Evolutionary conservation across 371 early-diverging fungal genomes (phyloP).

Genomic region (Syncephalastrum monosporum): DNA sequence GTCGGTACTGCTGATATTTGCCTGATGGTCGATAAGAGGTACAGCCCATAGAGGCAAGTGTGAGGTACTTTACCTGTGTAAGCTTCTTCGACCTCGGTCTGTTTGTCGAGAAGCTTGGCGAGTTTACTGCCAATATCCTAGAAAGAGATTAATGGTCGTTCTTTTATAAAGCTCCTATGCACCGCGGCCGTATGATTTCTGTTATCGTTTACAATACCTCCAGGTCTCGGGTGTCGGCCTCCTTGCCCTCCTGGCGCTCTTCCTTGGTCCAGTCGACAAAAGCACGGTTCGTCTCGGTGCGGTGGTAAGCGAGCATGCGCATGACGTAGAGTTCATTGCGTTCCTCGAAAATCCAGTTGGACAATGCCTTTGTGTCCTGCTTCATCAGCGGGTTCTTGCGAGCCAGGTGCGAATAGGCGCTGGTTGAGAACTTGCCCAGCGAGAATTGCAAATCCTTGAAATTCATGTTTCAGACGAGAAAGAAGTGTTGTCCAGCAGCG

Average conservation of each 20-base stretch:
- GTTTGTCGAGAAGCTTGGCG: constrained; percentile 29
- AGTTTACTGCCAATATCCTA: constrained; percentile 42
- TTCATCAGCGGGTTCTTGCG: constrained; percentile 45
- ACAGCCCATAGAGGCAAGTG: no score
- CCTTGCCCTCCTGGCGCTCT: constrained; percentile 22
- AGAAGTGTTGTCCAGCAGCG: background rate
- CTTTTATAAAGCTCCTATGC: no score
- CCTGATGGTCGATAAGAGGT: constrained; percentile 8
- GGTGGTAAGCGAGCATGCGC: constrained; percentile 36
- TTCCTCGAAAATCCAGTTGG: constrained; percentile 46
- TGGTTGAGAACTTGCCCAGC: constrained; percentile 38
- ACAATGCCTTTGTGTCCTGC: constrained; percentile 39
- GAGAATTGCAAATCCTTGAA: constrained; percentile 48
- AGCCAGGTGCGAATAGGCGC: constrained; percentile 40
- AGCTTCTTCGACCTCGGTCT: constrained; percentile 35
- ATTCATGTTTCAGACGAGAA: constrained; percentile 22
- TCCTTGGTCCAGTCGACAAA: constrained; percentile 37
- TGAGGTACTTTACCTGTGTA: constrained; percentile 29
- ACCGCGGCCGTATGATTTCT: background rate
- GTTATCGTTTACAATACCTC: constrained; percentile 17
- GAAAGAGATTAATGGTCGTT: background rate
- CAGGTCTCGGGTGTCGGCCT: constrained; percentile 31
- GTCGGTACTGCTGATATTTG: constrained; percentile 44
- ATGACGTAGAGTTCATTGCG: constrained; percentile 36
- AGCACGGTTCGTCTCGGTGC: constrained; percentile 29